Evolutionary conservation across 495 filamentous ascomycete species (phyloP).

Genomic region (Hyaloscypha finlandica): DNA sequence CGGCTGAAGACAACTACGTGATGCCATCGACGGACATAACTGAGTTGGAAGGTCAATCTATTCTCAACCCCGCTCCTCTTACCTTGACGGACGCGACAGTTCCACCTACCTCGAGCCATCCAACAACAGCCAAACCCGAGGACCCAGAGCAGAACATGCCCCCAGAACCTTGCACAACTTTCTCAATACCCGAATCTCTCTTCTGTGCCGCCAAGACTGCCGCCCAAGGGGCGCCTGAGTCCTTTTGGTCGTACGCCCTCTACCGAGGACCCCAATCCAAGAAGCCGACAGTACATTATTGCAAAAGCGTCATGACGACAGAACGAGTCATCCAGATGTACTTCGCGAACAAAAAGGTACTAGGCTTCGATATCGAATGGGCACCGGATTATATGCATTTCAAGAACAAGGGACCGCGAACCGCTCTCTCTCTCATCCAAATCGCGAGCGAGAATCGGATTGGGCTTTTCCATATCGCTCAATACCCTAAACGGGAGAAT

Average conservation of each 20-base stretch:
- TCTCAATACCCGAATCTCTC: constrained; percentile 45
- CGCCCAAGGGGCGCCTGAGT: constrained; percentile 41
- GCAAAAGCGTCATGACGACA: constrained; percentile 61
- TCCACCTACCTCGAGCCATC: background rate
- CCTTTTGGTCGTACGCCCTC: constrained; percentile 67
- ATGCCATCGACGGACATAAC: constrained; percentile 9
- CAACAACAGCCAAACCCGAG: background rate
- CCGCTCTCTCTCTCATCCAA: constrained; percentile 78
- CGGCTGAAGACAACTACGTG: constrained; percentile 23
- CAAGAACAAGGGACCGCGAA: constrained; percentile 48
- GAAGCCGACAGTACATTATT: constrained; percentile 65
- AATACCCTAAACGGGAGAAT: constrained; percentile 44
- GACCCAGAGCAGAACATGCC: constrained; percentile 24
- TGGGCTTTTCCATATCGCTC: constrained; percentile 76
- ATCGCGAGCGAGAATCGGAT: constrained; percentile 78
- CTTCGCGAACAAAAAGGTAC: constrained; percentile 66
- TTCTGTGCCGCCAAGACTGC: constrained; percentile 48
- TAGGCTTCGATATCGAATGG: constrained; percentile 93
- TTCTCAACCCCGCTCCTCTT: background rate
- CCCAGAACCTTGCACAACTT: constrained; percentile 28
- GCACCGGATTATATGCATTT: constrained; percentile 45
- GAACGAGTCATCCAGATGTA: constrained; percentile 64
- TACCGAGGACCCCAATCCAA: constrained; percentile 53
- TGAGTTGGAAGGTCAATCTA: background rate
- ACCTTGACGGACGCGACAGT: background rate